A percentile compares a stretch with the other conserved stretches of the same genome.
Conservation (phyloP, 192 early-diverging fungal species). For the Haplosporangium gracile region DNA sequence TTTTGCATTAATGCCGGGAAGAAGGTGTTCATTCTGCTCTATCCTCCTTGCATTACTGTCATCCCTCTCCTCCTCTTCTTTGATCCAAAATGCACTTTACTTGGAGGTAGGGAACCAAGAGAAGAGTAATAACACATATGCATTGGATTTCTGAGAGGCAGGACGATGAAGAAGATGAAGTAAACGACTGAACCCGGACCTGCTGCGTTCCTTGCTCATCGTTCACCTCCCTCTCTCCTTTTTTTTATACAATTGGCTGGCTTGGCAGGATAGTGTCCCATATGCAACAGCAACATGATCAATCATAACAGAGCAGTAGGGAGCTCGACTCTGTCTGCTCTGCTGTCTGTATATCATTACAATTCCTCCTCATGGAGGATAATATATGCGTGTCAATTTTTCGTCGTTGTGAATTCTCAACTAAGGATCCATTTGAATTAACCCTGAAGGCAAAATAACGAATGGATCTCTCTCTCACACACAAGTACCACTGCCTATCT, state of each 20-base stretch:
- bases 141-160: not conserved
- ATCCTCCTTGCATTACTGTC: slow-evolving; percentile 33
- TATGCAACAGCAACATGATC: slow-evolving; percentile 5
- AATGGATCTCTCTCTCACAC: too few species aligned
- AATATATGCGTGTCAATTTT: not conserved
- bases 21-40: not conserved
- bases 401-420: not conserved
- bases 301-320: not conserved
- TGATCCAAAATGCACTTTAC: not conserved
- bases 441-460: too few species aligned
- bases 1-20: not conserved
- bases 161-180: too few species aligned
- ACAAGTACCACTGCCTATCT: too few species aligned
- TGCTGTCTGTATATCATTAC: not conserved
- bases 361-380: not conserved
- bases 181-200: not conserved
- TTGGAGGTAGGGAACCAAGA: not conserved
- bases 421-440: not conserved
- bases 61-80: slow-evolving; percentile 1
- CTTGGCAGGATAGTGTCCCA: not conserved
- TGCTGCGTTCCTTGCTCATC: not conserved
- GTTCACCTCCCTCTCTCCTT: not conserved
- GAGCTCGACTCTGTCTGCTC: not conserved
- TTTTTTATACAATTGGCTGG: not conserved
- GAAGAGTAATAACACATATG: not conserved